Percentiles rank a stretch among this genome's conserved stretches.
phyloP scores from a whole-genome alignment of 495 filamentous ascomycete genomes.

The Aspergillus indologenus region DNA sequence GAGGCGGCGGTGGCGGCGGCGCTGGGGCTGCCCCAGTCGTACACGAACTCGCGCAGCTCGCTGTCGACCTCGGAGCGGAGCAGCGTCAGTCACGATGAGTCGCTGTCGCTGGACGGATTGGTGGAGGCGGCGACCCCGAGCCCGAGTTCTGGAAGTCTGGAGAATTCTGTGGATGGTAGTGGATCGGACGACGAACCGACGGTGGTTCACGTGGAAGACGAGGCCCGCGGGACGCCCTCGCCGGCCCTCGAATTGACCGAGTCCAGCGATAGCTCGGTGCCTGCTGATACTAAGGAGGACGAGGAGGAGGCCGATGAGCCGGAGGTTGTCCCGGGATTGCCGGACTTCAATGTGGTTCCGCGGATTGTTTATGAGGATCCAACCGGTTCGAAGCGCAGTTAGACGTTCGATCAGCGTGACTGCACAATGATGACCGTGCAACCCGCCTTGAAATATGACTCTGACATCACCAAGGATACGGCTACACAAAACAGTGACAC shows the following conservation, averaged over 20 bases:
- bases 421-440: too few relatives aligned
- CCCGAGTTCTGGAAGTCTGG: constrained; percentile 29
- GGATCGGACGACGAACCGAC: constrained; percentile 27
- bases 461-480: too few relatives aligned
- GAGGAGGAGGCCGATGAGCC: not conserved
- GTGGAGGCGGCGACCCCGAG: constrained; percentile 30
- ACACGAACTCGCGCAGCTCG: constrained; percentile 43
- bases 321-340: constrained; percentile 1
- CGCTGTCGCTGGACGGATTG: constrained; percentile 25
- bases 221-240: not conserved
- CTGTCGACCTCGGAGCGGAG: constrained; percentile 48
- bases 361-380: constrained; percentile 22
- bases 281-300: not conserved
- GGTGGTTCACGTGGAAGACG: constrained; percentile 11
- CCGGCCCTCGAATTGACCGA: not conserved
- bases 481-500: too few relatives aligned
- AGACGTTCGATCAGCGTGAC: not conserved
- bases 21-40: constrained; percentile 56
- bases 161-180: constrained; percentile 47
- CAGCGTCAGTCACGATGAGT: constrained; percentile 36
- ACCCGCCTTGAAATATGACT: too few relatives aligned
- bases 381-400: not conserved
- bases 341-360: constrained; percentile 16
- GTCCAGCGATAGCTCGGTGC: not conserved
- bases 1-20: constrained; percentile 73